Base-by-base conservation (phyloP, 345 rosid genomes). In the Linum trigynum region DNA sequence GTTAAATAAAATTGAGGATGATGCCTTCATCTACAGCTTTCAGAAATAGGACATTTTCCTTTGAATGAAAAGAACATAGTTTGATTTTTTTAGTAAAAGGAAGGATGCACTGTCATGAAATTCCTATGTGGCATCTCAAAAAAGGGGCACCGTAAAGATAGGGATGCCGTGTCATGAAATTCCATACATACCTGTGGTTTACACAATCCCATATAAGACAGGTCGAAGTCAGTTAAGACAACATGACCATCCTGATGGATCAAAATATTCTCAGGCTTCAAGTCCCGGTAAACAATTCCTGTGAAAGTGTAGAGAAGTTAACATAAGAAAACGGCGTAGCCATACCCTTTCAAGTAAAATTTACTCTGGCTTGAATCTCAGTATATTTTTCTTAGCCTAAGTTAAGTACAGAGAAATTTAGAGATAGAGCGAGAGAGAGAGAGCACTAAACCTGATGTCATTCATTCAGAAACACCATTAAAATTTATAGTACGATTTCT, bases 181-280 rank as follows among this genome's bases (percentile, higher is more conserved):
- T 23, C 32, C 53, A 10, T 48, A 51, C 76, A 36, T 81, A 90
- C 99, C 68, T 83, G 89, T 60, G 96, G 95, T 74, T 79, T 83
- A 62, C 91, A 85, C 68, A 81, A 58, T 7, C 95, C 77, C 89
- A 88, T 71, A 66, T 90, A 88, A 45, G 97, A 94, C 76, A 90
- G 78, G 81, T 94, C 99, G 58, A 94, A 94, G 85, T 94, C 99
- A 1, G 95, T 84, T 73, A 94, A 65, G 62, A 90, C 81, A 48
- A 85, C 55, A 72, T 90, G 97, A 6, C 99, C 99, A 58, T 90
- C 94, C 80, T 85, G 82, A 73, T 83, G 84, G 67, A 94, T 82
- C 69, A 94, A 75, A 67, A 94, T 84, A 72, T 94, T 94, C 77
- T 94, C 99, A 56, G 97, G 99, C 88, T 94, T 94, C 72, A 94